These are phyloP conservation scores for Glycyrrhiza uralensis DNA, from an alignment of 306 rosid species.

Conservation along the genomic window DNA sequence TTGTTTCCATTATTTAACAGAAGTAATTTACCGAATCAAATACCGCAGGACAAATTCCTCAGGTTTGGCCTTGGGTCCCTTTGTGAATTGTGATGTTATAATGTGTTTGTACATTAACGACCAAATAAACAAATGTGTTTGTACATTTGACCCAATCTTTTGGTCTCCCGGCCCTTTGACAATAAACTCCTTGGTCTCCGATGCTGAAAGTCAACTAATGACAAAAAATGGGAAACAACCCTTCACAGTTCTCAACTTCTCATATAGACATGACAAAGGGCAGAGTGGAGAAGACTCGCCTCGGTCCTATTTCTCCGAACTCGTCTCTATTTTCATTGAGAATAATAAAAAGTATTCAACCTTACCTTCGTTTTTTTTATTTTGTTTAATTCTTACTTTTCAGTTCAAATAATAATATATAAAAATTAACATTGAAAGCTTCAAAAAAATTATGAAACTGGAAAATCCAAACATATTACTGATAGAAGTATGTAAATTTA, in stretches of 20 bases:
- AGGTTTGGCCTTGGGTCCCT: no score
- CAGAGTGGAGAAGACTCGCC: neutral
- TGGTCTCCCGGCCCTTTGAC: neutral
- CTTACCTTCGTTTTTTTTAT: neutral
- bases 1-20: no score
- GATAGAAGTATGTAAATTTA: no score
- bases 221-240: neutral
- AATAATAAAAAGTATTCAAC: neutral
- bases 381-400: neutral
- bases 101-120: neutral
- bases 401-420: neutral
- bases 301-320: neutral
- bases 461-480: neutral
- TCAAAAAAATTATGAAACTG: no score
- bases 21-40: no score
- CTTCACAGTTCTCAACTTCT: no score
- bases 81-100: no score
- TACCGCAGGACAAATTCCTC: no score
- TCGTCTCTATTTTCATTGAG: neutral
- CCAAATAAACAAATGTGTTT: no score
- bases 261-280: neutral
- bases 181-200: neutral
- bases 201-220: conserved; percentile 17
- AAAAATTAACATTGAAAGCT: neutral
- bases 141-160: neutral